These are phyloP conservation scores for Dichotomocladium elegans DNA, from an alignment of 371 early-diverging fungal genomes.

Conservation along the genomic window DNA sequence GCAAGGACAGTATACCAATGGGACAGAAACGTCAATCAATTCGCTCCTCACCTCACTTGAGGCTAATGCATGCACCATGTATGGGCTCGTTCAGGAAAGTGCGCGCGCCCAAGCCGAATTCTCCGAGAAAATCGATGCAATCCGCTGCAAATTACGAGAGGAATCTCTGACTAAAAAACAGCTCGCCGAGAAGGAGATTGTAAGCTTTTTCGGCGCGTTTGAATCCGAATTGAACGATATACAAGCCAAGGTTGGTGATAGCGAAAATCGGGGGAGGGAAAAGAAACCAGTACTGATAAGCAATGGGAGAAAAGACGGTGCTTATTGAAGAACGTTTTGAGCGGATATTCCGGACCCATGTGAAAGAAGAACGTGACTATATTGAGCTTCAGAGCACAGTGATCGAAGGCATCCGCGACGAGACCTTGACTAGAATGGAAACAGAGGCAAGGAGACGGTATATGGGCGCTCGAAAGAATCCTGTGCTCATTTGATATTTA, in stretches of 20 bases:
- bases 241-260: neutral
- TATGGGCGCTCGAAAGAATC: neutral
- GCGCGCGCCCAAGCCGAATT: conserved; percentile 3
- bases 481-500: neutral
- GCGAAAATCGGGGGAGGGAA: neutral
- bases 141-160: conserved; percentile 7
- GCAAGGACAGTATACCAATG: neutral
- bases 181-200: conserved; percentile 4
- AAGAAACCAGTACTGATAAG: too few species aligned
- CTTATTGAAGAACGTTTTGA: conserved; percentile 10
- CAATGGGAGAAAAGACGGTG: neutral
- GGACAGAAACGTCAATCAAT: conserved; percentile 3
- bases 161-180: conserved; percentile 1
- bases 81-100: conserved; percentile 6
- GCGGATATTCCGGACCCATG: conserved; percentile 5
- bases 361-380: conserved; percentile 6
- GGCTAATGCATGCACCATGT: conserved; percentile 7
- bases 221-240: conserved; percentile 2
- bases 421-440: neutral
- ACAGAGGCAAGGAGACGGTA: conserved; percentile 5
- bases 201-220: conserved; percentile 7
- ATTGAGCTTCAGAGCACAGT: conserved; percentile 5
- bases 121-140: conserved; percentile 5
- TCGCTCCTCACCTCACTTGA: conserved; percentile 7
- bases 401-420: neutral